phyloP scores from a whole-genome alignment of 352 stramenopile species.

The Achlya hypogyna region DNA sequence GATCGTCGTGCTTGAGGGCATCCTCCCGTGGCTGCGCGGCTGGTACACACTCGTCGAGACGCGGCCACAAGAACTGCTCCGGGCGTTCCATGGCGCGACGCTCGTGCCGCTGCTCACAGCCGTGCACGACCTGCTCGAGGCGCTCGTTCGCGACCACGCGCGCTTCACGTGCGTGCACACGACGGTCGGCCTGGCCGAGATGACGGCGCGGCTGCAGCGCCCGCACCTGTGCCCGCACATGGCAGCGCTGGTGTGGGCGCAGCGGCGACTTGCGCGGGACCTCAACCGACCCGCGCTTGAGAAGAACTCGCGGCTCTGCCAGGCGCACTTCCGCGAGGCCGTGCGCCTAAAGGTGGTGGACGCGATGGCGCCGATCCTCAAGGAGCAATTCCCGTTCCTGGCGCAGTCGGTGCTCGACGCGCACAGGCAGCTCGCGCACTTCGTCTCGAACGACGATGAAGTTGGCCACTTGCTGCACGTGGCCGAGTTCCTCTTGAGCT shows the following conservation, averaged over 20 bases:
- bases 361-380: not conserved
- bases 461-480: not conserved
- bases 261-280: not conserved
- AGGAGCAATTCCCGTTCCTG: not conserved
- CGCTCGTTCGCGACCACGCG: not conserved
- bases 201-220: not conserved
- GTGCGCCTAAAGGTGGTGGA: not conserved
- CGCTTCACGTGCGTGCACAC: conserved; percentile 3
- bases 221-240: not conserved
- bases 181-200: not conserved
- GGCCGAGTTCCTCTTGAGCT: not conserved
- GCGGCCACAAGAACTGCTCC: not conserved
- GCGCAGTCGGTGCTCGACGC: not conserved
- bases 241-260: not conserved
- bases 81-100: not conserved
- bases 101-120: not conserved
- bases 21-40: not conserved
- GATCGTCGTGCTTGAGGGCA: not conserved
- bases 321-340: not conserved
- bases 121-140: not conserved
- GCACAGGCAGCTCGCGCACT: not conserved
- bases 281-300: not conserved
- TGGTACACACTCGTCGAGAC: not conserved
- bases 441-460: not conserved
- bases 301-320: not conserved